A percentile compares a stretch with the other conserved stretches of the same genome.
phyloP scores from a whole-genome alignment of 192 early-diverging fungal species.

The Phlyctochytrium arcticum region DNA sequence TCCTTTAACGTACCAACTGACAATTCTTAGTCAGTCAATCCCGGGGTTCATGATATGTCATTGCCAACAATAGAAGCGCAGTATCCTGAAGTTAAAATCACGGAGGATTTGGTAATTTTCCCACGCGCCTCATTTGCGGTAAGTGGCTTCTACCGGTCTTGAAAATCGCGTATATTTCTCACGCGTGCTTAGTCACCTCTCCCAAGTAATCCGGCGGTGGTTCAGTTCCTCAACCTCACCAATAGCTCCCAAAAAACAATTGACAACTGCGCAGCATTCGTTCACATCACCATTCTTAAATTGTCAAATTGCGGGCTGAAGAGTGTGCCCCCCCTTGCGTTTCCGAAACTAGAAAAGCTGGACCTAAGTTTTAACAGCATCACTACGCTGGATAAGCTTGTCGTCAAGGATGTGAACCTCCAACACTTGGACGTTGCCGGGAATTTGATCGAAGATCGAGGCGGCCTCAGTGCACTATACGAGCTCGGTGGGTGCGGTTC shows the following conservation, averaged over 20 bases:
- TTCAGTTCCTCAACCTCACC: slow-evolving; percentile 4
- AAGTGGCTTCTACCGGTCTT: not conserved
- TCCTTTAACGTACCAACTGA: too few species aligned
- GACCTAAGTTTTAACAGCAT: slow-evolving; percentile 49
- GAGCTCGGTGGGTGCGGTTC: not conserved
- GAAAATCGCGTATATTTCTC: too few species aligned
- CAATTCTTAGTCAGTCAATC: too few species aligned
- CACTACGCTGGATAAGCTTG: not conserved
- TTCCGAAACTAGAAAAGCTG: slow-evolving; percentile 35
- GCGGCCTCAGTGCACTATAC: slow-evolving; percentile 5
- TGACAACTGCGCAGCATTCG: not conserved
- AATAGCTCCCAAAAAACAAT: too few species aligned
- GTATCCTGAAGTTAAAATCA: slow-evolving; percentile 20
- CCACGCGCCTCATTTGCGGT: not conserved
- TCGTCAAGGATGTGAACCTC: too few species aligned
- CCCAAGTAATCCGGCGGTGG: not conserved
- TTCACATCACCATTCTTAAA: not conserved
- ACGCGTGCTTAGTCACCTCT: not conserved
- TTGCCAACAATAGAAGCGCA: slow-evolving; percentile 5
- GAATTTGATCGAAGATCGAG: slow-evolving; percentile 23
- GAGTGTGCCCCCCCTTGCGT: slow-evolving; percentile 30
- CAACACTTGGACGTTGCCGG: slow-evolving; percentile 32
- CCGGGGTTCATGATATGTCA: not conserved
- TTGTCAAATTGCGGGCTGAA: slow-evolving; percentile 30
- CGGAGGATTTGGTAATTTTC: too few species aligned